Conservation (phyloP, 2,329 filamentous ascomycete species). For the Scedosporium dehoogii region DNA sequence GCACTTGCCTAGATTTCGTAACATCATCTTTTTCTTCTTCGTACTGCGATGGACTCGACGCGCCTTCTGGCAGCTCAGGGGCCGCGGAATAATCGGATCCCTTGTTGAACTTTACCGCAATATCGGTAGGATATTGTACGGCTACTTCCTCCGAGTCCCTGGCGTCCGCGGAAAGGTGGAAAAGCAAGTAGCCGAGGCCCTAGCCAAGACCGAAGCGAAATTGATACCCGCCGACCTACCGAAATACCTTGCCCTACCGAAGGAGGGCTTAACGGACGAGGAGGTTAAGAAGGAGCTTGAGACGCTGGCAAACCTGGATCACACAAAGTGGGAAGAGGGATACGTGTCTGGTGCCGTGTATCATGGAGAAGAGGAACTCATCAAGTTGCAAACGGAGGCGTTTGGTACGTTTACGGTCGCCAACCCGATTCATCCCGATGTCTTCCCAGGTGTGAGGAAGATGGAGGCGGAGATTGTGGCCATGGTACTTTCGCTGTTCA, state of each 20-base stretch:
- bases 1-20: conserved; percentile 53
- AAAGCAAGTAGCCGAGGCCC: conserved; percentile 69
- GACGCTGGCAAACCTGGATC: conserved; percentile 73
- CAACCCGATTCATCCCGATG: conserved; percentile 95
- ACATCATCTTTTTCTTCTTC: conserved; percentile 84
- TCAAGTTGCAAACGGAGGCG: conserved; percentile 81
- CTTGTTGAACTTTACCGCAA: conserved; percentile 63
- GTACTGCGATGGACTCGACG: conserved; percentile 73
- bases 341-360: conserved; percentile 92
- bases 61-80: conserved; percentile 73
- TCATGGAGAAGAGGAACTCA: conserved; percentile 75
- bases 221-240: conserved; percentile 66
- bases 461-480: conserved; percentile 98
- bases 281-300: conserved; percentile 71
- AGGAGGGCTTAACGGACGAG: conserved; percentile 73
- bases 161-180: conserved; percentile 80
- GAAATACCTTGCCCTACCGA: conserved; percentile 67
- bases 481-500: conserved; percentile 87
- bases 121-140: conserved; percentile 65
- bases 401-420: conserved; percentile 91
- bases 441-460: conserved; percentile 95
- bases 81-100: conserved; percentile 77
- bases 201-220: conserved; percentile 74
- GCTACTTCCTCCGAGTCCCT: conserved; percentile 74
- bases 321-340: conserved; percentile 95